A percentile compares a stretch with the other conserved stretches of the same genome.
These are phyloP conservation scores for Colletotrichum tamarilloi DNA, from an alignment of 2,329 filamentous ascomycete species.

Conservation along the genomic window DNA sequence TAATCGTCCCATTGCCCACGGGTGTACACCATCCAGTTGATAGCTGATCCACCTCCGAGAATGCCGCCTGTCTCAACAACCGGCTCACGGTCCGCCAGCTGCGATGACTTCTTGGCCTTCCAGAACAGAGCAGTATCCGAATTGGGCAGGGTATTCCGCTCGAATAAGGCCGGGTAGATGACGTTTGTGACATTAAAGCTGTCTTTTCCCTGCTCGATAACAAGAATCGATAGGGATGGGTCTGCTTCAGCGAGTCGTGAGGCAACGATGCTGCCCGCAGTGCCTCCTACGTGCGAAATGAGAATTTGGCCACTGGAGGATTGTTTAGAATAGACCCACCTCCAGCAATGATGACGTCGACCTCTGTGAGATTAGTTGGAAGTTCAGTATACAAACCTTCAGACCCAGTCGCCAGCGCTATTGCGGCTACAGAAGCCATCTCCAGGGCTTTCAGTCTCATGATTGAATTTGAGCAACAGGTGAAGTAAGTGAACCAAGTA, in stretches of 20 bases:
- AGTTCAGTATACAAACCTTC: slow-evolving; percentile 40
- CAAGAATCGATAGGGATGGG: slow-evolving; percentile 41
- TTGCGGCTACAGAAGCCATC: not conserved
- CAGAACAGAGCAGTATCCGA: slow-evolving; percentile 39
- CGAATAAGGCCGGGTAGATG: slow-evolving; percentile 39
- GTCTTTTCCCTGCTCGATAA: slow-evolving; percentile 43
- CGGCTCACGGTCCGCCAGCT: slow-evolving; percentile 39
- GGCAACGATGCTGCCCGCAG: slow-evolving; percentile 42
- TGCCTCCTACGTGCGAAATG: slow-evolving; percentile 40
- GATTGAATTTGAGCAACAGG: not conserved
- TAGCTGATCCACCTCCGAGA: slow-evolving; percentile 47
- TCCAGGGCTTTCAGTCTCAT: not conserved
- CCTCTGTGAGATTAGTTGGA: slow-evolving; percentile 49
- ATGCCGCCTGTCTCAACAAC: slow-evolving; percentile 41
- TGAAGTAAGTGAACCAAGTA: too few species aligned
- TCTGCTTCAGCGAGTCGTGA: slow-evolving; percentile 41
- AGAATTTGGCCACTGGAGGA: not conserved
- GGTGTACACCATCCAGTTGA: slow-evolving; percentile 48
- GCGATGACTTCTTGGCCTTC: slow-evolving; percentile 38
- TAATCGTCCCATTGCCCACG: slow-evolving; percentile 46
- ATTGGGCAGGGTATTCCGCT: slow-evolving; percentile 18
- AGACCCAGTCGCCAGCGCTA: not conserved
- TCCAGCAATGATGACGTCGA: slow-evolving; percentile 64
- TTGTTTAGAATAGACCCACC: slow-evolving; percentile 42
- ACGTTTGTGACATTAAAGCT: slow-evolving; percentile 41